Percentiles rank a stretch among this genome's conserved stretches.
phyloP scores from a whole-genome alignment of 1,284 basidiomycete genomes.

The Moniliella sp. region DNA sequence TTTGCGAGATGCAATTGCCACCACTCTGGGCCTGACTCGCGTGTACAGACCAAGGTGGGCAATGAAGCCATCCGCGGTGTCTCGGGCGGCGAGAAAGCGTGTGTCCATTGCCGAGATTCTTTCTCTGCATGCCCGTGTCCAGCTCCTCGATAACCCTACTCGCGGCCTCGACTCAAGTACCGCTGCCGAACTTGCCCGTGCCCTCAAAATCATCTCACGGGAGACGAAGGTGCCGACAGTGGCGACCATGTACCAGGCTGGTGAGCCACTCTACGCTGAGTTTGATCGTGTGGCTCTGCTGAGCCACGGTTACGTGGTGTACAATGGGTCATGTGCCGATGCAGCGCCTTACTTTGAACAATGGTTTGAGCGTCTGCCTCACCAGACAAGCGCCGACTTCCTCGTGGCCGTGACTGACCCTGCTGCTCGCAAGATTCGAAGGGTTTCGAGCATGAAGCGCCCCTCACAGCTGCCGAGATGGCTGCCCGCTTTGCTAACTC shows the following conservation, averaged over 20 bases:
- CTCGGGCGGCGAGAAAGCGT: conserved; percentile 37
- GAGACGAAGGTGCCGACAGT: conserved; percentile 9
- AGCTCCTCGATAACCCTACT: conserved; percentile 18
- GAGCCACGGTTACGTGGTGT: conserved; percentile 26
- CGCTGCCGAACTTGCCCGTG: conserved; percentile 19
- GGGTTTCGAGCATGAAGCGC: conserved; percentile 17
- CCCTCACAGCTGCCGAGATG: conserved; percentile 19
- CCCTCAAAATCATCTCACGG: conserved; percentile 17
- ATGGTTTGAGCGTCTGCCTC: conserved; percentile 36
- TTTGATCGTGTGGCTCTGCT: conserved; percentile 27
- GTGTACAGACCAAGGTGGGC: conserved; percentile 33
- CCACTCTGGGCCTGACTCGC: conserved; percentile 18
- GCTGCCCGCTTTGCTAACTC: conserved; percentile 11
- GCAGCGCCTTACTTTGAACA: conserved; percentile 19
- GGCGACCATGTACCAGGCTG: conserved; percentile 24
- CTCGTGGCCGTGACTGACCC: conserved; percentile 37
- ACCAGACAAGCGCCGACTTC: conserved; percentile 25
- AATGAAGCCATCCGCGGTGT: conserved; percentile 18
- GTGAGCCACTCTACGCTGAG: conserved; percentile 13
- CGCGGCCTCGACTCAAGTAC: conserved; percentile 23
- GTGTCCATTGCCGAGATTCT: conserved; percentile 34
- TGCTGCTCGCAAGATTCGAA: conserved; percentile 34
- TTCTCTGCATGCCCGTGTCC: conserved; percentile 15
- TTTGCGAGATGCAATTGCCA: conserved; percentile 14
- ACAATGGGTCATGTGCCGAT: conserved; percentile 15